These are phyloP conservation scores for Debaryomyces nepalensis DNA, from an alignment of 1,139 yeast genomes.

Conservation along the genomic window DNA sequence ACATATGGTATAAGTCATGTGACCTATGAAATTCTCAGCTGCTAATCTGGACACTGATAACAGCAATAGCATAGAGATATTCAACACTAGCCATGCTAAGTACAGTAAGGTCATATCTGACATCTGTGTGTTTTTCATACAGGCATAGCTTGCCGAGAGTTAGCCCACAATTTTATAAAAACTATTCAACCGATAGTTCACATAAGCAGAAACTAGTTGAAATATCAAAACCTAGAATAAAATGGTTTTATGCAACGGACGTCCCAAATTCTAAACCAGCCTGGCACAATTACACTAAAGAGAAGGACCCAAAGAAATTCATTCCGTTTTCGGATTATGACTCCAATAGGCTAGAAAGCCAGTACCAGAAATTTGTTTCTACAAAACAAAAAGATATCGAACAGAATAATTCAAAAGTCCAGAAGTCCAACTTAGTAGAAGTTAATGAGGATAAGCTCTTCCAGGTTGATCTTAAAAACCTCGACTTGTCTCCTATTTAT, in stretches of 20 bases:
- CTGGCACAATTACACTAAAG: conserved; percentile 54
- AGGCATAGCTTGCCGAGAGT: neutral
- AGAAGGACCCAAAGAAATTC: conserved; percentile 60
- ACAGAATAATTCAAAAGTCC: conserved; percentile 4
- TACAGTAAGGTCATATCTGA: neutral
- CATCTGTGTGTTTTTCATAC: neutral
- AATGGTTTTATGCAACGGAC: conserved; percentile 88
- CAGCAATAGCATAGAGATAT: neutral
- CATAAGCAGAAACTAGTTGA: neutral
- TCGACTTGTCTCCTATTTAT: conserved; percentile 69
- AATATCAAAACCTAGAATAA: conserved; percentile 25
- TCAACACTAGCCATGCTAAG: conserved; percentile 1
- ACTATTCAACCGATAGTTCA: conserved; percentile 2
- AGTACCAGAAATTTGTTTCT: conserved; percentile 32
- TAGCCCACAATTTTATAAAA: neutral
- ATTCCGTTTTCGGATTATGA: conserved; percentile 72
- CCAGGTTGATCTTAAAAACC: conserved; percentile 62
- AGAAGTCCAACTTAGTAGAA: conserved; percentile 33
- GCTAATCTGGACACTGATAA: neutral
- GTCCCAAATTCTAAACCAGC: conserved; percentile 70
- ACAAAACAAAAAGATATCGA: conserved; percentile 10
- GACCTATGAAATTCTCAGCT: neutral
- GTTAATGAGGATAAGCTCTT: conserved; percentile 86
- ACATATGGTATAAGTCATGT: conserved; percentile 2
- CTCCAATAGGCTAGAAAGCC: conserved; percentile 60